Percentiles rank a stretch among this genome's conserved stretches.
phyloP scores from a whole-genome alignment of 331 rosid genomes.

The Cydonia oblonga region DNA sequence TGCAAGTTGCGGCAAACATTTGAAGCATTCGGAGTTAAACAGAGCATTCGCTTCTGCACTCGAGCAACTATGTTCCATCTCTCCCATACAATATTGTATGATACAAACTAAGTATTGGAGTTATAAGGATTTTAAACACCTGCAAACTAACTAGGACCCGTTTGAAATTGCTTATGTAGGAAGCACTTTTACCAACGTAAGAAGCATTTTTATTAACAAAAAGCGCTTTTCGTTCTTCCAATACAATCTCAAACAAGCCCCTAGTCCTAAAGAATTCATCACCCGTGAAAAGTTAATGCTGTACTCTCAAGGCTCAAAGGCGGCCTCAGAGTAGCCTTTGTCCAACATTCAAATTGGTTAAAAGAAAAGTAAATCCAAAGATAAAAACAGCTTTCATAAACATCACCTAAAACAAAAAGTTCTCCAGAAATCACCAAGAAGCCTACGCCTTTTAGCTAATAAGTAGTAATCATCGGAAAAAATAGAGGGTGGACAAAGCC shows the following conservation, averaged over 20 bases:
- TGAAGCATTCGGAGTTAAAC: no score
- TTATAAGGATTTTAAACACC: not conserved
- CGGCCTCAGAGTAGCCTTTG: no score
- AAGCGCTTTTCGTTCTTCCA: not conserved
- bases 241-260: not conserved
- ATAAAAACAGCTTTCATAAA: not conserved
- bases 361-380: not conserved
- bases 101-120: not conserved
- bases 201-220: not conserved
- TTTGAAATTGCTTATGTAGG: not conserved
- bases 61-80: no score
- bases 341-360: not conserved
- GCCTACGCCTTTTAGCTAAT: not conserved
- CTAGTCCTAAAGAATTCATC: not conserved
- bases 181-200: not conserved
- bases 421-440: not conserved
- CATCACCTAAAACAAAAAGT: not conserved
- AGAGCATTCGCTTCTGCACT: no score
- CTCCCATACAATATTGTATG: no score
- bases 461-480: not conserved
- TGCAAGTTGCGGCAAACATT: no score
- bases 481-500: not conserved
- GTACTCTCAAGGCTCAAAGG: not conserved
- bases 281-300: not conserved
- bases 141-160: not conserved